These are phyloP conservation scores for Trichosanthes cucumerina DNA, from an alignment of 306 rosid genomes.

Conservation along the genomic window DNA sequence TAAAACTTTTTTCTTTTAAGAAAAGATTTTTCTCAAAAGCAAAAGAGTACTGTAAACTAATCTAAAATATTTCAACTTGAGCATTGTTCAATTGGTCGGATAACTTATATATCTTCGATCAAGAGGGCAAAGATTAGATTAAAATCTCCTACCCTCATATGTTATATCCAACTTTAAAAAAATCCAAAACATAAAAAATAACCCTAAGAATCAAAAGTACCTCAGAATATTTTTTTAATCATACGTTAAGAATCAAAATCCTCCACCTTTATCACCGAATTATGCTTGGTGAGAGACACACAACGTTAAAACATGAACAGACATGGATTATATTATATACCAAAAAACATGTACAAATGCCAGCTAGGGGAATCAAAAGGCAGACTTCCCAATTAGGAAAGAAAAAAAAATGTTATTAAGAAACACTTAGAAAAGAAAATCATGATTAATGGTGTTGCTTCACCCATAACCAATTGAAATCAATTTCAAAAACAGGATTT, in stretches of 20 bases:
- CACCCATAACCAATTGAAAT: neutral
- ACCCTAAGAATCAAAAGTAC: neutral
- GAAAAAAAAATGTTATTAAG: neutral
- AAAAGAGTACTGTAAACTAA: too few species aligned
- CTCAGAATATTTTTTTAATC: neutral
- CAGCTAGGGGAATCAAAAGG: slow-evolving; percentile 13
- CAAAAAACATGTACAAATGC: neutral
- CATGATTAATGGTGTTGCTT: slow-evolving; percentile 21
- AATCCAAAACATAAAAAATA: neutral
- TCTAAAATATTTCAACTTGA: too few species aligned
- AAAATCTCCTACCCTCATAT: too few species aligned
- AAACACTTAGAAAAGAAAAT: neutral
- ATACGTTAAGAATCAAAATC: slow-evolving; percentile 2
- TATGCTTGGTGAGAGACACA: neutral
- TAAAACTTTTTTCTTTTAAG: neutral
- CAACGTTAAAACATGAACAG: neutral
- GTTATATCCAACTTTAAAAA: too few species aligned
- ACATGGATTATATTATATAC: neutral
- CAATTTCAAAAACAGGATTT: slow-evolving; percentile 11
- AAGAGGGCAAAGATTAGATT: too few species aligned
- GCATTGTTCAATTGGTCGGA: too few species aligned
- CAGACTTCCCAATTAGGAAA: slow-evolving; percentile 52
- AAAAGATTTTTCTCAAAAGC: neutral
- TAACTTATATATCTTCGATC: too few species aligned
- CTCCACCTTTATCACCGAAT: neutral